phyloP scores from a whole-genome alignment of 164 flowering plant species.

The Dillenia suffruticosa region DNA sequence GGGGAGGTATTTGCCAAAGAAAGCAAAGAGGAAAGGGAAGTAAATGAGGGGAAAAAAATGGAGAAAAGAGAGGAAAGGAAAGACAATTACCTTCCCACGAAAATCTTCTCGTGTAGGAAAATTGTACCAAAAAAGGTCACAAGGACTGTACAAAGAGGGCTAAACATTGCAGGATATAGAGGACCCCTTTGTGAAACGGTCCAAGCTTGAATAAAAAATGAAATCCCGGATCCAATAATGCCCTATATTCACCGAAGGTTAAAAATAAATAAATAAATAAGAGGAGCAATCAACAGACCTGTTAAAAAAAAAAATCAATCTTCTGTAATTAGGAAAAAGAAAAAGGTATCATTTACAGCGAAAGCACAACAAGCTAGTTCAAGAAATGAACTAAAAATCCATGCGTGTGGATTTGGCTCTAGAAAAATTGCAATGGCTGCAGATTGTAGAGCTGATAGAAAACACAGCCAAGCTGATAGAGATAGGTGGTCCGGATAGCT shows the following conservation, averaged over 20 bases:
- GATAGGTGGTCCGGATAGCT: constrained; percentile 54
- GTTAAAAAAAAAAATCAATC: neutral
- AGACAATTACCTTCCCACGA: constrained; percentile 46
- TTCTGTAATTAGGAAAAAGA: neutral
- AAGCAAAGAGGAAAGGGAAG: neutral
- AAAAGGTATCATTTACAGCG: constrained; percentile 31
- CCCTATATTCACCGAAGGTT: constrained; percentile 25
- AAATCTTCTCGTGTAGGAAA: constrained; percentile 48
- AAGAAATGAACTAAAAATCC: constrained; percentile 38
- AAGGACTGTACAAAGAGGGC: constrained; percentile 57
- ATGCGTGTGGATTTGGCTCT: constrained; percentile 38
- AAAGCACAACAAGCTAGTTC: constrained; percentile 33
- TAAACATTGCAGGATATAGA: constrained; percentile 69
- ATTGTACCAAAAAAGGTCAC: constrained; percentile 47
- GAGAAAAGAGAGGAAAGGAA: no score
- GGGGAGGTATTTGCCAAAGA: neutral
- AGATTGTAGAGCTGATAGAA: constrained; percentile 50
- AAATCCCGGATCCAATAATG: constrained; percentile 32
- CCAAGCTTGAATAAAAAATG: constrained; percentile 66
- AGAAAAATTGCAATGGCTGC: constrained; percentile 31
- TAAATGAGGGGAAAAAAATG: no score
- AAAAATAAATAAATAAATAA: neutral
- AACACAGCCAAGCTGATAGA: constrained; percentile 70
- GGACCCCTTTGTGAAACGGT: constrained; percentile 60
- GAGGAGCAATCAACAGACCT: neutral